phyloP scores from a whole-genome alignment of 768 basidiomycete genomes.

The Ephemerocybe angulata region DNA sequence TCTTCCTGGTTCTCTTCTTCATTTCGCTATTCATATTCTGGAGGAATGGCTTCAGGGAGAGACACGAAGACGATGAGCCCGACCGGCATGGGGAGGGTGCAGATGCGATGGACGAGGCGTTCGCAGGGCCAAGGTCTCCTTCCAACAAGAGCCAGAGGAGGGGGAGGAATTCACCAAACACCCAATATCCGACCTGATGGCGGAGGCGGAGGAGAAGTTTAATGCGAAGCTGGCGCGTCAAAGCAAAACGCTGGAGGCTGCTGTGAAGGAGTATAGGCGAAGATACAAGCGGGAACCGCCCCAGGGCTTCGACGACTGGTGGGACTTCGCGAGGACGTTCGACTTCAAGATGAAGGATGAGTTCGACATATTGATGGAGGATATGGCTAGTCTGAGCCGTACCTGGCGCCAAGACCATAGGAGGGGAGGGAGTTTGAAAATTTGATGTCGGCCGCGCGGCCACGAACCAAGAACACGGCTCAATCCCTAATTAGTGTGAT shows the following conservation, averaged over 20 bases:
- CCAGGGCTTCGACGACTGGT: slow-evolving; percentile 90
- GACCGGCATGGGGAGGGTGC: slow-evolving; percentile 8
- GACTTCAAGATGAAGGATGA: slow-evolving; percentile 83
- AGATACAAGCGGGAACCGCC: slow-evolving; percentile 82
- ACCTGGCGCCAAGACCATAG: no score
- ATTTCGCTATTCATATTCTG: slow-evolving; percentile 8
- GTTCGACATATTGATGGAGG: slow-evolving; percentile 74
- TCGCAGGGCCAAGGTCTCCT: neutral
- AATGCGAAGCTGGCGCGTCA: slow-evolving; percentile 64
- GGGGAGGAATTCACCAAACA: slow-evolving; percentile 36
- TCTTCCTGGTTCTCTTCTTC: slow-evolving; percentile 7
- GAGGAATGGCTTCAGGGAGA: slow-evolving; percentile 8
- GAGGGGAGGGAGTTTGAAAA: no score
- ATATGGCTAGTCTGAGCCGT: no score
- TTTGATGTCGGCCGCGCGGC: no score
- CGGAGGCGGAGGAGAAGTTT: slow-evolving; percentile 75
- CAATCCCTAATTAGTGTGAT: no score
- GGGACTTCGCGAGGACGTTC: slow-evolving; percentile 69
- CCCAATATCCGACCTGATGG: slow-evolving; percentile 83
- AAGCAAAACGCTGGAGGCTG: slow-evolving; percentile 73
- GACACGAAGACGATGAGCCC: neutral
- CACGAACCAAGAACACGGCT: no score
- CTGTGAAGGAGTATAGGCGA: slow-evolving; percentile 76
- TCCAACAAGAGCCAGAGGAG: neutral
- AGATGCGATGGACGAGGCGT: neutral